Evolutionary conservation across 2,329 filamentous ascomycete genomes (phyloP), one percentile per base, ranked within the genome.

Genomic region (Teratosphaeria pseudoeucalypti): DNA sequence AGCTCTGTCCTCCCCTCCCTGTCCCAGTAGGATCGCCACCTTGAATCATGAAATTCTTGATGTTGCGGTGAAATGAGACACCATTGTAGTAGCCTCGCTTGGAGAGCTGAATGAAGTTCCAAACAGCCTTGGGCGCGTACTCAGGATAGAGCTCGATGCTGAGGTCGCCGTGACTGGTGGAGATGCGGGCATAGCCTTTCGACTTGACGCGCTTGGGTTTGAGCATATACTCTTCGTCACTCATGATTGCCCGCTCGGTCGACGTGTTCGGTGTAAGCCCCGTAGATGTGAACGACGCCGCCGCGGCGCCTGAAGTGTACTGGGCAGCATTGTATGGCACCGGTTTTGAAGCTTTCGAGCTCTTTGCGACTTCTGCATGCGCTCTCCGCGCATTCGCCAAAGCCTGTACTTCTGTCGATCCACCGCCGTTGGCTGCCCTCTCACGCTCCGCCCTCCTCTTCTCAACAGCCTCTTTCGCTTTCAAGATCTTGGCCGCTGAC

Each of bases 11-110:
- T n/a, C 94, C 94, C 62, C 90, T 83, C 1, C 94, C 94, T 0
- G 91, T 96, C 1, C 92, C 92, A 0, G 90, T 90, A 0, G 94
- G 94, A 71, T 99, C 94, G 43, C 94, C 94, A 52, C 92, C 92
- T 73, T 99, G 94, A 47, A 99, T 89, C 94, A 99, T 99, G 72
- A 99, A 99, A 67, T 89, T 90, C 60, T 86, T 86, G 67, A 99
- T 96, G 72, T 95, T 96, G 63, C 94, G 85, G 74, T 99, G 94
- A 71, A 99, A 99, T 12, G 82, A 74, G 2, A 96, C 86, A 64
- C 83, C 84, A 57, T 84, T 85, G 77, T 97, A 99, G 75, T 96
- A 96, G 0, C 92, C 92, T 65, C 88, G 89, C 70, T 96, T 88
- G 1, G 91, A 85, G 4, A 99, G 78, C 59, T 88, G 86, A 57